Evolutionary conservation across 371 early-diverging fungal species (phyloP).

Genomic region (Mortierella sp.): DNA sequence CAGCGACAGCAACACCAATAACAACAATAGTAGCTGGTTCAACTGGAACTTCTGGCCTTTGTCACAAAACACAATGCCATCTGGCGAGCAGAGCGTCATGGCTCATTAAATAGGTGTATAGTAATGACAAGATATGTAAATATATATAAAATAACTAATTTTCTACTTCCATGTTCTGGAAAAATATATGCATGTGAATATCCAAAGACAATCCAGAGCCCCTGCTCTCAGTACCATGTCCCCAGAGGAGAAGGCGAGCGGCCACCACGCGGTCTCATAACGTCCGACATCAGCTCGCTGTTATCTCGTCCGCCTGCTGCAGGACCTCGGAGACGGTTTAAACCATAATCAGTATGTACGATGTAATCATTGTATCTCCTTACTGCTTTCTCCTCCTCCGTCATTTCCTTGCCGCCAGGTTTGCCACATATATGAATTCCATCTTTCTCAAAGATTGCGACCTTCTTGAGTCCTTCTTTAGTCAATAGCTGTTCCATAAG

Average conservation of each 20-base stretch:
- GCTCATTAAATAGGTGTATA: slow-evolving; percentile 13
- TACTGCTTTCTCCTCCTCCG: slow-evolving; percentile 4
- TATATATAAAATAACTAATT: not conserved
- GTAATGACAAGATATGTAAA: not conserved
- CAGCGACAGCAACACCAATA: not conserved
- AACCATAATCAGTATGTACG: not conserved
- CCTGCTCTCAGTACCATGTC: slow-evolving; percentile 23
- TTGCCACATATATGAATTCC: not conserved
- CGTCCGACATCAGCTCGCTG: slow-evolving; percentile 33
- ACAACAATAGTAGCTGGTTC: slow-evolving; percentile 6
- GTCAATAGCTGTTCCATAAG: slow-evolving; percentile 8
- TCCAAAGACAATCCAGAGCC: not conserved
- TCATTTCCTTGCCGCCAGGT: not conserved
- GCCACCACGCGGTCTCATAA: slow-evolving; percentile 33
- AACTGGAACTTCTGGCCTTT: not conserved
- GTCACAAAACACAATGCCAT: not conserved
- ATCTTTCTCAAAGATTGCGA: not conserved
- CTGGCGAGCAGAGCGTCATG: slow-evolving; percentile 7
- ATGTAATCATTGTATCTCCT: not conserved
- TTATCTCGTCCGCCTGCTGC: slow-evolving; percentile 9
- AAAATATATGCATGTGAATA: not conserved
- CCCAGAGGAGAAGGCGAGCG: slow-evolving; percentile 34
- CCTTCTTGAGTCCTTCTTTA: slow-evolving; percentile 12
- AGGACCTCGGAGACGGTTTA: not conserved
- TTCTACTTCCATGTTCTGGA: too few species aligned